Evolutionary conservation across 306 rosid species (phyloP).

Genomic region (Malus asiatica): DNA sequence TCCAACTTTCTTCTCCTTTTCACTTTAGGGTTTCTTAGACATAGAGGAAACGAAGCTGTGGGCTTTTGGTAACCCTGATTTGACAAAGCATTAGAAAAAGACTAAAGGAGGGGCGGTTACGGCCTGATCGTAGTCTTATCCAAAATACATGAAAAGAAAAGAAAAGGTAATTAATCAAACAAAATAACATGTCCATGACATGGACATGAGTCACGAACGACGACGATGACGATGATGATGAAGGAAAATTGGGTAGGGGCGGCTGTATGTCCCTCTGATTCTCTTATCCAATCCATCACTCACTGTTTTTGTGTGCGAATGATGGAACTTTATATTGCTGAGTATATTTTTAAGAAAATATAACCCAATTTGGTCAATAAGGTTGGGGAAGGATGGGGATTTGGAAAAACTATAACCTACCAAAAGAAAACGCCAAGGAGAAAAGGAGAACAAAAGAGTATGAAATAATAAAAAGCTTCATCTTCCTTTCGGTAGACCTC

Average conservation of each 20-base stretch:
- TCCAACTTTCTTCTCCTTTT: background rate
- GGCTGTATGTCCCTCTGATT: slow-evolving; percentile 13
- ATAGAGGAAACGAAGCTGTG: background rate
- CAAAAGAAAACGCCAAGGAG: slow-evolving; percentile 4
- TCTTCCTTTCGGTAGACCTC: slow-evolving; percentile 44
- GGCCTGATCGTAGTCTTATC: background rate
- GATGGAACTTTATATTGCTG: slow-evolving; percentile 10
- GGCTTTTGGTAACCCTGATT: slow-evolving; percentile 15
- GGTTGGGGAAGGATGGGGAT: background rate
- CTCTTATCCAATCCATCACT: slow-evolving; percentile 8
- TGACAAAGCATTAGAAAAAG: slow-evolving; percentile 17
- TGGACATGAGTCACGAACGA: slow-evolving; percentile 37
- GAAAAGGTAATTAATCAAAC: slow-evolving; percentile 7
- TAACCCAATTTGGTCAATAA: slow-evolving; percentile 14
- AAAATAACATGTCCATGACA: slow-evolving; percentile 18
- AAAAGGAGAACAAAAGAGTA: background rate
- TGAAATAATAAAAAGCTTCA: background rate
- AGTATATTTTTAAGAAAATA: background rate
- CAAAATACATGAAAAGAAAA: background rate
- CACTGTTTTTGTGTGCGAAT: background rate
- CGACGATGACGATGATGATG: slow-evolving; percentile 8
- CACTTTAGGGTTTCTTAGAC: background rate
- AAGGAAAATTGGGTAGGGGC: slow-evolving; percentile 17
- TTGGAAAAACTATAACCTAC: background rate
- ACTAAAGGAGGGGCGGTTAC: background rate